These are phyloP conservation scores for Straminergon stramineum DNA, from an alignment of 225 moss, liverwort and hornwort species.

Conservation along the genomic window DNA sequence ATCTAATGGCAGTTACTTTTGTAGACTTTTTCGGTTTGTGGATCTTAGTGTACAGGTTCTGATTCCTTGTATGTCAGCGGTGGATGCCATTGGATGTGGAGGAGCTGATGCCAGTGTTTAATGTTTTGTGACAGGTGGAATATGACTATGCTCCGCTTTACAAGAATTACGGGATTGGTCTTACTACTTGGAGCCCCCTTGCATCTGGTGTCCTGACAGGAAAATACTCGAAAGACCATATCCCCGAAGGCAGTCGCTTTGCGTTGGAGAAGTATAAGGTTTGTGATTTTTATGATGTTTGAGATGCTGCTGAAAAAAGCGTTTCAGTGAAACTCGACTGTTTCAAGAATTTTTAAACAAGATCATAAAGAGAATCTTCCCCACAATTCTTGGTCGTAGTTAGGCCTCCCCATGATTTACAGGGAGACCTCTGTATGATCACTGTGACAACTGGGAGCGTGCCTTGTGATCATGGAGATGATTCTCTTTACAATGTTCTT, in stretches of 20 bases:
- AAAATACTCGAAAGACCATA: slow-evolving; percentile 60
- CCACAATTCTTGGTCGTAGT: not conserved
- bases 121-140: slow-evolving; percentile 51
- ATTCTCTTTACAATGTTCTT: not conserved
- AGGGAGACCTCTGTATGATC: not conserved
- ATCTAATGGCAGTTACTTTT: not conserved
- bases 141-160: slow-evolving; percentile 68
- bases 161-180: slow-evolving; percentile 72
- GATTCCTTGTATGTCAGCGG: not conserved
- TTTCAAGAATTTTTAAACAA: not conserved
- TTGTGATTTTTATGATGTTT: not conserved
- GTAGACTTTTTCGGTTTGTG: not conserved
- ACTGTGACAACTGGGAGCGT: not conserved
- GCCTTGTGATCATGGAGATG: not conserved
- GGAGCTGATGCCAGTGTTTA: not conserved
- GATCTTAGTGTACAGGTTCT: not conserved
- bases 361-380: not conserved
- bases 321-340: not conserved
- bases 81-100: not conserved
- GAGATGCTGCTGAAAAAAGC: not conserved
- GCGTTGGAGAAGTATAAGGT: slow-evolving; percentile 74
- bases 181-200: slow-evolving; percentile 96
- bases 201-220: slow-evolving; percentile 93
- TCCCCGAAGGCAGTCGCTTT: slow-evolving; percentile 77
- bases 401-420: not conserved